phyloP scores from a whole-genome alignment of 768 basidiomycete genomes.

The Suillus cothurnatus region DNA sequence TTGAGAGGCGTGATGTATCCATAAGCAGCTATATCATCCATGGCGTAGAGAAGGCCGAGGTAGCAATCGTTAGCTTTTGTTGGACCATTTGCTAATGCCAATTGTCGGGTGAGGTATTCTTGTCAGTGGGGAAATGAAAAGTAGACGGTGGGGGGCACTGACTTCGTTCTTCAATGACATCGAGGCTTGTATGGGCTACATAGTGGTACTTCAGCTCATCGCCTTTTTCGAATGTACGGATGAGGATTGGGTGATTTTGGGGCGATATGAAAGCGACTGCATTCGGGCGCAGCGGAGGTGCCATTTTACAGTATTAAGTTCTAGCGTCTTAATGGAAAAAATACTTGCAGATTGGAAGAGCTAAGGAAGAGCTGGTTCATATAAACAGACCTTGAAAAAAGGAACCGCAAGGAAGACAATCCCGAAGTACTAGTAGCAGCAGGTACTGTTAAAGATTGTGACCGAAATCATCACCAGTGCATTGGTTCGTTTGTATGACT shows the following conservation, averaged over 20 bases:
- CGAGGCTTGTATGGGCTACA: conserved; percentile 86
- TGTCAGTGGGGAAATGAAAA: background rate
- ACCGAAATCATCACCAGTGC: too few relatives aligned
- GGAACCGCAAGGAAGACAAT: too few relatives aligned
- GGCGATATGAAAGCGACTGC: conserved; percentile 87
- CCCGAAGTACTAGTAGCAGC: too few relatives aligned
- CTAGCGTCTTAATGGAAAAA: background rate
- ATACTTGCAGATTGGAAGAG: background rate
- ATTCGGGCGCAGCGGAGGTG: conserved; percentile 68
- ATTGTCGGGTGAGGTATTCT: background rate
- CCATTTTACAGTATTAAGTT: conserved; percentile 43
- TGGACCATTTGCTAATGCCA: conserved; percentile 34
- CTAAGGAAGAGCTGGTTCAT: background rate
- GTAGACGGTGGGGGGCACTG: conserved; percentile 30
- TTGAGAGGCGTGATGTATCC: conserved; percentile 89
- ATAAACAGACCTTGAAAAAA: background rate
- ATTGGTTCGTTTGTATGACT: too few relatives aligned
- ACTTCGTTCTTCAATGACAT: conserved; percentile 93
- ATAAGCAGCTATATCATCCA: conserved; percentile 93
- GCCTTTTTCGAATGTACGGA: conserved; percentile 67
- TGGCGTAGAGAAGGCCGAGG: conserved; percentile 82
- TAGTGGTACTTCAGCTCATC: conserved; percentile 85
- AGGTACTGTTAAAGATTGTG: too few relatives aligned
- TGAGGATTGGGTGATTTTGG: conserved; percentile 76
- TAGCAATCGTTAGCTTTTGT: conserved; percentile 77